Conservation (phyloP, 2,329 filamentous ascomycete species). For the Pyrenochaeta sp. region DNA sequence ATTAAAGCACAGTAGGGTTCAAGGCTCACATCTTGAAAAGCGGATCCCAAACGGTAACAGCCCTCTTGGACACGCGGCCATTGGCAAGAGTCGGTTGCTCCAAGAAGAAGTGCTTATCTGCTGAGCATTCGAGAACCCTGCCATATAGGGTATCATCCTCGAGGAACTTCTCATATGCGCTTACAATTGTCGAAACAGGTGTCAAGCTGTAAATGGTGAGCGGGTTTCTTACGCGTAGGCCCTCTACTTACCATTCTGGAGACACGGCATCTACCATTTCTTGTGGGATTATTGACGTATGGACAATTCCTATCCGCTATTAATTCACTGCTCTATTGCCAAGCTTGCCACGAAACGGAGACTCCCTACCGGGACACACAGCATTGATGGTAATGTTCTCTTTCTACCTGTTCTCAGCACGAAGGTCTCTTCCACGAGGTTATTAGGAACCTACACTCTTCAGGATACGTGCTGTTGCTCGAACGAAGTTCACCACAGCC, state of each 20-base stretch:
- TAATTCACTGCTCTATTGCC: not conserved
- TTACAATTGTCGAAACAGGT: slow-evolving; percentile 54
- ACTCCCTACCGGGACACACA: slow-evolving; percentile 51
- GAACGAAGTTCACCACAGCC: slow-evolving; percentile 46
- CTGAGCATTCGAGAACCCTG: slow-evolving; percentile 57
- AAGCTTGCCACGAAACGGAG: not conserved
- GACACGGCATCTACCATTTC: slow-evolving; percentile 40
- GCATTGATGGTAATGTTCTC: slow-evolving; percentile 60
- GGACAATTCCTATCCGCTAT: slow-evolving; percentile 52
- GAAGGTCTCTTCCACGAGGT: not conserved
- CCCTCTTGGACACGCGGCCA: slow-evolving; percentile 53
- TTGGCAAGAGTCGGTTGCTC: slow-evolving; percentile 51
- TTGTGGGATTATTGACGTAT: slow-evolving; percentile 48
- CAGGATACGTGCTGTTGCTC: slow-evolving; percentile 31
- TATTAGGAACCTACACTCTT: slow-evolving; percentile 22
- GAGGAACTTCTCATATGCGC: slow-evolving; percentile 57
- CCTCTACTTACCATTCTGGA: slow-evolving; percentile 24
- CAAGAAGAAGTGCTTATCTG: slow-evolving; percentile 52
- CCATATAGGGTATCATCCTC: slow-evolving; percentile 57
- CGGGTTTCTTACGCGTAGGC: not conserved
- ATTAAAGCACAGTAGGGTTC: not conserved
- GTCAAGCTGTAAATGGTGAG: slow-evolving; percentile 36
- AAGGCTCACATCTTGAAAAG: slow-evolving; percentile 52
- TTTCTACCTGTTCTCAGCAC: slow-evolving; percentile 40
- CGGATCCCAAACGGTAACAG: slow-evolving; percentile 60